These are phyloP conservation scores for Blastobotrys illinoisensis DNA, from an alignment of 1,139 yeast genomes.

Conservation along the genomic window DNA sequence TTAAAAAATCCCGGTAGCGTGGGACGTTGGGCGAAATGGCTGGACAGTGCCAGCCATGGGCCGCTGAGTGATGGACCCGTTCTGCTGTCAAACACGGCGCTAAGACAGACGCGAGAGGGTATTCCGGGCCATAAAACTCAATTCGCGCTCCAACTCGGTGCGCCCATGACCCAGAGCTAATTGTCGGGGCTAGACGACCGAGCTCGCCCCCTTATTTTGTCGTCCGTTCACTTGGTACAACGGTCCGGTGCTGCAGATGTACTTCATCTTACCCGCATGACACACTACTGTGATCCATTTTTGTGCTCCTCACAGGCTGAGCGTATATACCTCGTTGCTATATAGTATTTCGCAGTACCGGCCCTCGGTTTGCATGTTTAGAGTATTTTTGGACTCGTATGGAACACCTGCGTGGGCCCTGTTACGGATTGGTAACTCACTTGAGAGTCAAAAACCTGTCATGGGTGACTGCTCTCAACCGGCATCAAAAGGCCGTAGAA, in stretches of 20 bases:
- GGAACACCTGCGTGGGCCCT: background rate
- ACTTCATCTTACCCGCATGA: background rate
- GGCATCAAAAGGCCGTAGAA: background rate
- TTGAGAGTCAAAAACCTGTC: background rate
- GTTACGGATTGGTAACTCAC: background rate
- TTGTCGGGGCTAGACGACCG: background rate
- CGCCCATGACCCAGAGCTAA: background rate
- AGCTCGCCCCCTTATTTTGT: background rate
- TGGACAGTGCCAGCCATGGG: background rate
- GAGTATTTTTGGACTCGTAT: background rate
- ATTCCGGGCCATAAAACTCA: background rate
- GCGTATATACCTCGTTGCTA: too few species aligned
- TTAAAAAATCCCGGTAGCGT: background rate
- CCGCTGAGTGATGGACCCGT: background rate
- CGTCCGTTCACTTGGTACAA: background rate
- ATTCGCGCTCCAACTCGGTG: background rate
- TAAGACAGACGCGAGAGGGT: background rate
- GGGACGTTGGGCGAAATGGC: slow-evolving; percentile 1
- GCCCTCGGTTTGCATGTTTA: too few species aligned
- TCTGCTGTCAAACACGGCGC: background rate
- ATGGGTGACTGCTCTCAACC: background rate
- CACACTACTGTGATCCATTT: background rate
- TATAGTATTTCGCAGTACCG: too few species aligned
- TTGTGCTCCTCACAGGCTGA: too few species aligned
- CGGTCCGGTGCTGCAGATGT: background rate